Evolutionary conservation across 1,284 basidiomycete genomes (phyloP).

Genomic region (Fomitiporia mediterranea): DNA sequence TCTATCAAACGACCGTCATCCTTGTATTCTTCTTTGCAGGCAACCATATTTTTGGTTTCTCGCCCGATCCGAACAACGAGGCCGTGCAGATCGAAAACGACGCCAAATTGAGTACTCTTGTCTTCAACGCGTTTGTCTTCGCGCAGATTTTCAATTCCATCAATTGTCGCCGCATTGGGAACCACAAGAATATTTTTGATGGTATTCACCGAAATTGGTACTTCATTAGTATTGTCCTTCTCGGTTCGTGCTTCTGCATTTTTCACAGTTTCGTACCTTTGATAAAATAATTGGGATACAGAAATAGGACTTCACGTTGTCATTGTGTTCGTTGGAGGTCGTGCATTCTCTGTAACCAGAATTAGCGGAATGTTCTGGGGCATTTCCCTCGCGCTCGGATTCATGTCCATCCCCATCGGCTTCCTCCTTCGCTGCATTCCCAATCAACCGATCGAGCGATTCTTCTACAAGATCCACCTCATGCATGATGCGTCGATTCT

Average conservation of each 20-base stretch:
- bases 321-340: constrained; percentile 88
- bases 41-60: constrained; percentile 61
- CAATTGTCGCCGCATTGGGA: constrained; percentile 86
- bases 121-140: constrained; percentile 97
- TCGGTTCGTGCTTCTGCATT: constrained; percentile 49
- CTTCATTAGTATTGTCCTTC: constrained; percentile 82
- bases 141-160: constrained; percentile 94
- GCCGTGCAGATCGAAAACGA: constrained; percentile 36
- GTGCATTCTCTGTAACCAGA: constrained; percentile 85
- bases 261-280: neutral
- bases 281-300: constrained; percentile 30
- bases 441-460: constrained; percentile 70
- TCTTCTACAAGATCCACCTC: constrained; percentile 64
- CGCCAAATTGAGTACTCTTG: constrained; percentile 72
- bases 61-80: constrained; percentile 32
- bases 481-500: constrained; percentile 67
- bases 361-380: constrained; percentile 88
- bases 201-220: constrained; percentile 79
- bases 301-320: constrained; percentile 84
- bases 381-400: constrained; percentile 82
- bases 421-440: constrained; percentile 79
- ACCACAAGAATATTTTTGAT: constrained; percentile 84
- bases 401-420: constrained; percentile 85
- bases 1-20: constrained; percentile 83
- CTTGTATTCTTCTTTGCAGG: constrained; percentile 91